A percentile compares a stretch with the other conserved stretches of the same genome.
These are phyloP conservation scores for Cucurbita moschata DNA, from an alignment of 306 rosid species.

Conservation along the genomic window DNA sequence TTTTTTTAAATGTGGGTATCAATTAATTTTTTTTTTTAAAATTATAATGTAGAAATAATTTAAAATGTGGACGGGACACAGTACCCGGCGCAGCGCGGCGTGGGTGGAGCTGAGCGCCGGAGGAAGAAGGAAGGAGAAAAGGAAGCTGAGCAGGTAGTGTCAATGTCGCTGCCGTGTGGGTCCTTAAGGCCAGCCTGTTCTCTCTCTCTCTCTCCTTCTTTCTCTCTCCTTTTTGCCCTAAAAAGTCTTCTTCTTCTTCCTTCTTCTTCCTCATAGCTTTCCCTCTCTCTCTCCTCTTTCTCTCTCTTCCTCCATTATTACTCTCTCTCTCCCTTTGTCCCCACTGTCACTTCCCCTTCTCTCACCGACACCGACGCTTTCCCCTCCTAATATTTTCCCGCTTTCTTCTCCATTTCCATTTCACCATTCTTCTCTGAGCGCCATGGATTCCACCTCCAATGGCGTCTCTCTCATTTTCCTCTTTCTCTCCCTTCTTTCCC, in stretches of 20 bases:
- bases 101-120: background rate
- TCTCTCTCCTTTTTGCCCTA: background rate
- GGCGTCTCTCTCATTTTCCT: constrained; percentile 26
- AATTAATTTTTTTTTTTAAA: no score
- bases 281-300: background rate
- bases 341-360: background rate
- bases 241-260: constrained; percentile 1
- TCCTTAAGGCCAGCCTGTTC: background rate
- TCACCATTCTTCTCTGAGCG: constrained; percentile 9
- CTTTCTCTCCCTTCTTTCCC: constrained; percentile 6
- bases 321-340: background rate
- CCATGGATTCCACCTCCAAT: constrained; percentile 56
- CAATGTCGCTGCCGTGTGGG: constrained; percentile 2
- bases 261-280: background rate
- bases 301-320: background rate
- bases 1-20: no score
- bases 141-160: background rate
- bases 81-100: background rate
- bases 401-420: background rate
- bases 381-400: background rate
- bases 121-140: no score
- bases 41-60: background rate
- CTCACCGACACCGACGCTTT: constrained; percentile 4
- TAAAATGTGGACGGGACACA: background rate
- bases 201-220: background rate